A percentile compares a stretch with the other conserved stretches of the same genome.
Evolutionary conservation across 1,284 basidiomycete genomes (phyloP).

Genomic region (Takashimella tepidaria): DNA sequence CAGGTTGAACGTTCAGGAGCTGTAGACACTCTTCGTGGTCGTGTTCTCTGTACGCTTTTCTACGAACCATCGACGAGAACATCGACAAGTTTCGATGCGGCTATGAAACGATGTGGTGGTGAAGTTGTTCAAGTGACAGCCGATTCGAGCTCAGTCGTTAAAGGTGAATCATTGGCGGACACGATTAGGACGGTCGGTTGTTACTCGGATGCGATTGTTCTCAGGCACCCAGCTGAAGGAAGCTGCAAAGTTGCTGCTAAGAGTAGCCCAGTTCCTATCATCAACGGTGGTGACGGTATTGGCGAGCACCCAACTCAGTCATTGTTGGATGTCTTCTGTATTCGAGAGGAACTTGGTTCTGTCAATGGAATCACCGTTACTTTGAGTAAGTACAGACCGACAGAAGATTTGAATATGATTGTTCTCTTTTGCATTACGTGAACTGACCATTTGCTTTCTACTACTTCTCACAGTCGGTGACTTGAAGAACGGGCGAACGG

Average conservation of each 20-base stretch:
- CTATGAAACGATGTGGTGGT: constrained; percentile 97
- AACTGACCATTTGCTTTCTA: too few relatives aligned
- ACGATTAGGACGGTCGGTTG: constrained; percentile 93
- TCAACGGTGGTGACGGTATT: constrained; percentile 95
- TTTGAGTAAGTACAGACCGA: constrained; percentile 55
- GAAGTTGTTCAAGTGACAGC: constrained; percentile 81
- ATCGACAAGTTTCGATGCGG: constrained; percentile 94
- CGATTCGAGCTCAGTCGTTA: constrained; percentile 81
- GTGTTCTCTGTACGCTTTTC: constrained; percentile 91
- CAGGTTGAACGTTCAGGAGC: constrained; percentile 89
- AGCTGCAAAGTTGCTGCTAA: constrained; percentile 87
- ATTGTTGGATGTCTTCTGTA: constrained; percentile 91
- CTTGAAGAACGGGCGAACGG: constrained; percentile 96
- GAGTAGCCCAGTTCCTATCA: constrained; percentile 87
- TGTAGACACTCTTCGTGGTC: constrained; percentile 85
- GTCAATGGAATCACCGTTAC: constrained; percentile 96
- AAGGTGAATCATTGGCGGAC: constrained; percentile 91
- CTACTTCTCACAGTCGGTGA: constrained; percentile 87
- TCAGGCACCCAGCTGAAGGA: constrained; percentile 91
- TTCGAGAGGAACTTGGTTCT: constrained; percentile 95
- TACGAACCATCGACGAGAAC: constrained; percentile 98
- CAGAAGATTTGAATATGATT: neutral
- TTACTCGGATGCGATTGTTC: constrained; percentile 91
- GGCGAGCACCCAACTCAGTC: constrained; percentile 98
- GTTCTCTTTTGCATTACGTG: too few relatives aligned